A percentile compares a stretch with the other conserved stretches of the same genome.
phyloP scores from a whole-genome alignment of 306 rosid genomes.

The Sechiopsis laciniata region DNA sequence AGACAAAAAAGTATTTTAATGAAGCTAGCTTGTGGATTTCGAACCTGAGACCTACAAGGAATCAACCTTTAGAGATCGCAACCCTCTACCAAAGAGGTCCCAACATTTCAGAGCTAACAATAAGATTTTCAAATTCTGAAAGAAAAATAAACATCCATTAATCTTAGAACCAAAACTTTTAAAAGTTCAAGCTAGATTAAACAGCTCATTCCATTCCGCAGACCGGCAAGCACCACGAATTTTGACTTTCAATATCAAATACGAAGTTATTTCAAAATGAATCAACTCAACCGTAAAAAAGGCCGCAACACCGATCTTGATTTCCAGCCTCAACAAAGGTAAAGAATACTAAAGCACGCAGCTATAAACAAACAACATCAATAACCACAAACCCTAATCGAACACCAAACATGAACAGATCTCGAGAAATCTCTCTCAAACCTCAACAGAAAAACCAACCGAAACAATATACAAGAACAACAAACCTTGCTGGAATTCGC shows the following conservation, averaged over 20 bases:
- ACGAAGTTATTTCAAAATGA: background rate
- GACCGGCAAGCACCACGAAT: background rate
- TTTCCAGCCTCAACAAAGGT: background rate
- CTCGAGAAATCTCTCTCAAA: background rate
- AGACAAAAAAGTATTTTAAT: background rate
- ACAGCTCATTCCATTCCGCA: background rate
- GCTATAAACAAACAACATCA: background rate
- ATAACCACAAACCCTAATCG: constrained; percentile 18
- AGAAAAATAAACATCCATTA: background rate
- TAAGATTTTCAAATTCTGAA: background rate
- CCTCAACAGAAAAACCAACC: background rate
- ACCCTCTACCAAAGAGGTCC: background rate
- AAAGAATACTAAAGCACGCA: too few species aligned
- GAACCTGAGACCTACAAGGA: too few species aligned
- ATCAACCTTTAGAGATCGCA: too few species aligned
- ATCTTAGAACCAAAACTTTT: background rate
- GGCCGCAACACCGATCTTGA: background rate
- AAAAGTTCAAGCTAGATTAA: background rate
- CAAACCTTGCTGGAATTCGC: constrained; percentile 54
- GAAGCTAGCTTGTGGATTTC: too few species aligned
- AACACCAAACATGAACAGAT: background rate
- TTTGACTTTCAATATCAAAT: background rate
- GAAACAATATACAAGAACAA: background rate
- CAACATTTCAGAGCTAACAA: background rate
- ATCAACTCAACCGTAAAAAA: constrained; percentile 5